phyloP scores from a whole-genome alignment of 805 yeast species.

The Helenozyma baotianmanensis region DNA sequence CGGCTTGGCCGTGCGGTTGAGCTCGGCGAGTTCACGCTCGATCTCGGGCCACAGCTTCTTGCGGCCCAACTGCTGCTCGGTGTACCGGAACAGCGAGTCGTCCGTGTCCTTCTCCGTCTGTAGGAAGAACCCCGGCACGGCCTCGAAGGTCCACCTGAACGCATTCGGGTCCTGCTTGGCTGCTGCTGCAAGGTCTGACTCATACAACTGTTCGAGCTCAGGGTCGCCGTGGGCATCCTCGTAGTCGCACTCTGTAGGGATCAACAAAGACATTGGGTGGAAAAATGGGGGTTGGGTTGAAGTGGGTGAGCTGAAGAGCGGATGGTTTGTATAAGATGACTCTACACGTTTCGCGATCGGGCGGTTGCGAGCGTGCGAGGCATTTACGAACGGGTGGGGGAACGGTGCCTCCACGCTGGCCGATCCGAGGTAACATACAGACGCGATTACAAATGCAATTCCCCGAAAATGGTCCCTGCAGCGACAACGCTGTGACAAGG shows the following conservation, averaged over 20 bases:
- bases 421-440: too few species aligned
- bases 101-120: constrained; percentile 42
- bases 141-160: constrained; percentile 41
- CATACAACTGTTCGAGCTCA: constrained; percentile 8
- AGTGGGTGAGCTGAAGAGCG: too few species aligned
- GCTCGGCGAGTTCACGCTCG: constrained; percentile 21
- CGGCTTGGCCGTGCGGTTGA: constrained; percentile 30
- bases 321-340: too few species aligned
- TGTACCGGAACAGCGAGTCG: constrained; percentile 43
- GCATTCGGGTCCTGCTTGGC: constrained; percentile 1
- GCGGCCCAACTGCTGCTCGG: constrained; percentile 42
- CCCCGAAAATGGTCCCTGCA: too few species aligned
- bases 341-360: too few species aligned
- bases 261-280: constrained; percentile 15
- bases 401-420: too few species aligned
- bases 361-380: too few species aligned
- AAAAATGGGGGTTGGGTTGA: too few species aligned
- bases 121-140: constrained; percentile 47
- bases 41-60: constrained; percentile 38
- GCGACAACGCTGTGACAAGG: too few species aligned
- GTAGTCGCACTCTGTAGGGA: constrained; percentile 23
- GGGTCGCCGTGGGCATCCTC: constrained; percentile 22
- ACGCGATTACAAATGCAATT: too few species aligned
- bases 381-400: too few species aligned
- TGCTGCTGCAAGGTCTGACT: constrained; percentile 2